These are phyloP conservation scores for Pseudocercospora fijiensis DNA, from an alignment of 2,329 filamentous ascomycete genomes.

Conservation along the genomic window DNA sequence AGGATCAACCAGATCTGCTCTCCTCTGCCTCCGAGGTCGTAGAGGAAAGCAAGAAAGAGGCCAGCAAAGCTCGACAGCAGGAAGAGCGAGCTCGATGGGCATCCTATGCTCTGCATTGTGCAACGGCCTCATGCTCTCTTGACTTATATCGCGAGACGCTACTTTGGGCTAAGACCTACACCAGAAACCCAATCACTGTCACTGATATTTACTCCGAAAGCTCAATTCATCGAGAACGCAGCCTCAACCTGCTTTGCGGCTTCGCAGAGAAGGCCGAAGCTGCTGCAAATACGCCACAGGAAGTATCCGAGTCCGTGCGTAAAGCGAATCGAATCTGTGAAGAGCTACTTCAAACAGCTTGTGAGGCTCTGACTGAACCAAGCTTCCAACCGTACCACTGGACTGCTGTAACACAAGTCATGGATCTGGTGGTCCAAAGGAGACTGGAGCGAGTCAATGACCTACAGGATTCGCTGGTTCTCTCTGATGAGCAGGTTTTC, in stretches of 20 bases:
- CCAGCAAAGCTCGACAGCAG: conserved; percentile 31
- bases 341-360: conserved; percentile 35
- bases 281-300: conserved; percentile 25
- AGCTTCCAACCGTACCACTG: conserved; percentile 32
- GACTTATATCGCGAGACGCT: conserved; percentile 36
- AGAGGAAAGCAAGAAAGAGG: conserved; percentile 29
- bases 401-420: conserved; percentile 13
- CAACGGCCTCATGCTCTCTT: conserved; percentile 39
- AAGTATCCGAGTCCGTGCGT: conserved; percentile 27
- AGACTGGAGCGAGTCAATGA: conserved; percentile 18
- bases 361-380: conserved; percentile 37
- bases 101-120: conserved; percentile 33
- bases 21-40: conserved; percentile 19
- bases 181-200: conserved; percentile 40
- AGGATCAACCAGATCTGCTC: conserved; percentile 8
- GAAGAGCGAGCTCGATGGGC: conserved; percentile 35
- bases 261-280: neutral
- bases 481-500: conserved; percentile 25
- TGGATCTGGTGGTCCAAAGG: conserved; percentile 20
- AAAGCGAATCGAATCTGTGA: conserved; percentile 36
- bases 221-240: conserved; percentile 29
- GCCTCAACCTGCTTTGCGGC: conserved; percentile 24
- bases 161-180: conserved; percentile 40
- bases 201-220: conserved; percentile 29
- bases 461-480: conserved; percentile 20